phyloP scores from a whole-genome alignment of 805 yeast species.

The Spathaspora gorwiae region DNA sequence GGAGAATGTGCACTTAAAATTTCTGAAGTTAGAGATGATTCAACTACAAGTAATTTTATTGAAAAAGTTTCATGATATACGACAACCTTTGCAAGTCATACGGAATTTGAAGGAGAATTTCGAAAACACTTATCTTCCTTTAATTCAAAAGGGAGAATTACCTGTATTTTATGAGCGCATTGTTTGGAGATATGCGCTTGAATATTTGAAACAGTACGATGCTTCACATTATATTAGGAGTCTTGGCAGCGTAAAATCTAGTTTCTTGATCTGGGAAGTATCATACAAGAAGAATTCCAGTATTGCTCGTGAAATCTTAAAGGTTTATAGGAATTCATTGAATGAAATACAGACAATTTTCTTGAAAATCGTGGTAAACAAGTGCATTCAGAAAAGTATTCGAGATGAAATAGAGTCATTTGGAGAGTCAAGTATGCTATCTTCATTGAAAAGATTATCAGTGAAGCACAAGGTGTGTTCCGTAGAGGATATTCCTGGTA shows the following conservation, averaged over 20 bases:
- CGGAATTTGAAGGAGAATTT: conserved; percentile 26
- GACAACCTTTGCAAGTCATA: conserved; percentile 27
- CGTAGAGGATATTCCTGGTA: conserved; percentile 9
- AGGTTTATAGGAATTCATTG: conserved; percentile 12
- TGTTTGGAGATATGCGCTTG: conserved; percentile 39
- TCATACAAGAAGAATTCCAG: conserved; percentile 13
- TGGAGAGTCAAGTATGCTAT: conserved; percentile 14
- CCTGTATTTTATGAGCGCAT: conserved; percentile 37
- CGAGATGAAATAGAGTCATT: conserved; percentile 1
- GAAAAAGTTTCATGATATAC: conserved; percentile 33
- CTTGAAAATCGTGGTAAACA: conserved; percentile 17
- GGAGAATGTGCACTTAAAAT: conserved; percentile 11
- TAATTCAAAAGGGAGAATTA: conserved; percentile 17
- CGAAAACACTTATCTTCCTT: conserved; percentile 18
- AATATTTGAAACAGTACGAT: conserved; percentile 20
- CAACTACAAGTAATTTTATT: conserved; percentile 29
- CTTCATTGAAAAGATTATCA: conserved; percentile 28
- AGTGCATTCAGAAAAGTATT: conserved; percentile 12
- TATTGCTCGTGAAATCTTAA: conserved; percentile 11
- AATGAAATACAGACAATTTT: conserved; percentile 22
- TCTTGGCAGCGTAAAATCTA: conserved; percentile 19
- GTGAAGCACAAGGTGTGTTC: conserved; percentile 25
- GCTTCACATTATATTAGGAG: conserved; percentile 19
- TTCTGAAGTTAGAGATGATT: conserved; percentile 12
- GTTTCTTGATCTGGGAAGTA: conserved; percentile 37